These are phyloP conservation scores for Eucalyptus dawsonii DNA, from an alignment of 345 rosid genomes.

Conservation along the genomic window DNA sequence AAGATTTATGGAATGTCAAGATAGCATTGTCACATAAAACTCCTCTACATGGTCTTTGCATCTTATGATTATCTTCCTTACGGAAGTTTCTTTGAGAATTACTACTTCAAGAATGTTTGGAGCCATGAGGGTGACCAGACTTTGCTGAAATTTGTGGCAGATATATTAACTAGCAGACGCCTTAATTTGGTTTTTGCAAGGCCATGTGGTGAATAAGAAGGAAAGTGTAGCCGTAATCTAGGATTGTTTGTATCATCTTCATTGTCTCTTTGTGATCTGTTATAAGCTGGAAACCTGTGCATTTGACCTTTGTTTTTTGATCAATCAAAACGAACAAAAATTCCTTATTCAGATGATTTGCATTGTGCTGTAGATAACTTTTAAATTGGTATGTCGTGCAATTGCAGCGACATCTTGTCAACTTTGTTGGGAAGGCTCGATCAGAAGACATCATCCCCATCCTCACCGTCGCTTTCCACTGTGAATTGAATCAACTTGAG, in stretches of 20 bases:
- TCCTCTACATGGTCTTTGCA: not conserved
- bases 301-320: not conserved
- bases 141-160: not conserved
- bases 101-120: not conserved
- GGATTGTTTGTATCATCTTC: not conserved
- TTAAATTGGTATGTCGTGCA: not conserved
- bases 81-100: not conserved
- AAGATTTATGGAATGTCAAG: not conserved
- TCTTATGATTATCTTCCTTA: not conserved
- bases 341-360: not conserved
- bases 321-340: not conserved
- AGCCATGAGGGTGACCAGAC: not conserved
- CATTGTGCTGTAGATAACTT: not conserved
- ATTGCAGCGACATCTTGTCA: not conserved
- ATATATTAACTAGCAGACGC: not conserved
- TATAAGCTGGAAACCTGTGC: not conserved
- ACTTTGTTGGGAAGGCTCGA: conserved; percentile 58
- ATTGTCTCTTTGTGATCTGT: not conserved
- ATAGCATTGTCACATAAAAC: not conserved
- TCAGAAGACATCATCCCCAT: conserved; percentile 78
- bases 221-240: not conserved
- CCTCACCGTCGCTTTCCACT: conserved; percentile 73
- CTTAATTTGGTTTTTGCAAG: not conserved
- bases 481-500: conserved; percentile 60
- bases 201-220: not conserved